Evolutionary conservation across 805 yeast genomes (phyloP), one percentile per base, ranked within the genome.

Genomic region (Ogataea nitratoaversa): DNA sequence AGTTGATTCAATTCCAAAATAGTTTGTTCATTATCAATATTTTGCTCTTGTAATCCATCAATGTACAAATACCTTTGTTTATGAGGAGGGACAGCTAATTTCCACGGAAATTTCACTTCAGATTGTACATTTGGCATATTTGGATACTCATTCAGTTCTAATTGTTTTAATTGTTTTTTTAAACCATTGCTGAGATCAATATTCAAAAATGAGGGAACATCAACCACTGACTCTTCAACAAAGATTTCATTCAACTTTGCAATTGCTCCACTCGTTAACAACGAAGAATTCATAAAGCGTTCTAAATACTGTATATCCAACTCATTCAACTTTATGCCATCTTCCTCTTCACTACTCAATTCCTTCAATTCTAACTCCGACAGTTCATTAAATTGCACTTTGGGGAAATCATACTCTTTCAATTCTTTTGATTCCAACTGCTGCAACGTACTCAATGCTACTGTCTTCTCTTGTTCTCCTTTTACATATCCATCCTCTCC

Each of bases 31-130:
- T 56, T 52, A 9, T 43, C 33, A 33, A 70, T 59, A 4, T 59
- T 61, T 44, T 60, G 59, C 8, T 52, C 43, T 11, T 70, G 57
- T 41, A 67, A 66, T 3, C 91, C 91, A 56, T 87, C 95, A 24
- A 90, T 70, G 57, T 88, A 91, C 68, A 88, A 60, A 57, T 72
- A 93, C 46, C 96, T 68, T 66, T 89, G 90, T 59, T 93, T 88
- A 57, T 91, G 98, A 8, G 97, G 93, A 8, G 99, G 98, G 35
- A 84, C 76, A 1, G 97, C 93, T 30, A 89, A 71, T 46, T 83
- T 81, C 99, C 99, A 93, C 7, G 96, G 96, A 36, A 60, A 67
- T 8, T 57, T 38, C 1, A 85, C 76, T 20, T 84, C 84, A 2
- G 59, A 52, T 12, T 82, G 71, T 1, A 54, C 61, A 27, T 64